These are phyloP conservation scores for Patellifolia procumbens DNA, from an alignment of 179 eudicot genomes.

Conservation along the genomic window DNA sequence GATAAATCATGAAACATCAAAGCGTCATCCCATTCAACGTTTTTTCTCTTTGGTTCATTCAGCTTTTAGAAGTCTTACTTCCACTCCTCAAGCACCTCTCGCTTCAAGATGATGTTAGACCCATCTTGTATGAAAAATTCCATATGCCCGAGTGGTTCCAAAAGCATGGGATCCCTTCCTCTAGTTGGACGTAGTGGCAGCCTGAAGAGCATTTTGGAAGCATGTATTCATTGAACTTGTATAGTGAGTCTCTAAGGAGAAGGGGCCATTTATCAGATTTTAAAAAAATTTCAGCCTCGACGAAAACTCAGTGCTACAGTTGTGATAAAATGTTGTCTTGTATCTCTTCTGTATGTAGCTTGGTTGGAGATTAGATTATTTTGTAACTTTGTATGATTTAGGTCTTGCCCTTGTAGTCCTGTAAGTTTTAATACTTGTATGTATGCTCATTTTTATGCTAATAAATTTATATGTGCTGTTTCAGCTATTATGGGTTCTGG, in stretches of 20 bases:
- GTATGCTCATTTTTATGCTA: slow-evolving; percentile 12
- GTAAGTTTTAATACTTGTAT: slow-evolving; percentile 28
- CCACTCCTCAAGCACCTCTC: slow-evolving; percentile 83
- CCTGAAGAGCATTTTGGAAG: slow-evolving; percentile 30
- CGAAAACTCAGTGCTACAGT: slow-evolving; percentile 23
- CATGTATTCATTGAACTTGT: slow-evolving; percentile 32
- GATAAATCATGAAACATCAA: too few species aligned
- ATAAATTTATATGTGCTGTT: slow-evolving; percentile 21
- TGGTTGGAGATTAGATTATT: slow-evolving; percentile 26
- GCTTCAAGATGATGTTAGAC: slow-evolving; percentile 73
- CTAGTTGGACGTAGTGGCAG: slow-evolving; percentile 46
- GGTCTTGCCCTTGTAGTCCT: slow-evolving; percentile 11
- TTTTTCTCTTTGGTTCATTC: slow-evolving; percentile 19
- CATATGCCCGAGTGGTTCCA: slow-evolving; percentile 99
- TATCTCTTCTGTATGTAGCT: slow-evolving; percentile 26
- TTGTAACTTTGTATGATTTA: slow-evolving; percentile 22
- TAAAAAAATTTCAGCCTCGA: slow-evolving; percentile 12
- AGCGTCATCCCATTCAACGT: too few species aligned
- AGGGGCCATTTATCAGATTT: slow-evolving; percentile 20
- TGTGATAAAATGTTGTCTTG: slow-evolving; percentile 11
- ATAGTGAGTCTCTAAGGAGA: too few species aligned
- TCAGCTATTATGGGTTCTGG: background rate
- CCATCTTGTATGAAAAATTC: slow-evolving; percentile 70
- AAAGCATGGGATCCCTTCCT: slow-evolving; percentile 80
- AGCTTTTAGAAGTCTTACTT: slow-evolving; percentile 89